phyloP scores from a whole-genome alignment of 176 grass and related monocot genomes.

The Tuctoria greenei region DNA sequence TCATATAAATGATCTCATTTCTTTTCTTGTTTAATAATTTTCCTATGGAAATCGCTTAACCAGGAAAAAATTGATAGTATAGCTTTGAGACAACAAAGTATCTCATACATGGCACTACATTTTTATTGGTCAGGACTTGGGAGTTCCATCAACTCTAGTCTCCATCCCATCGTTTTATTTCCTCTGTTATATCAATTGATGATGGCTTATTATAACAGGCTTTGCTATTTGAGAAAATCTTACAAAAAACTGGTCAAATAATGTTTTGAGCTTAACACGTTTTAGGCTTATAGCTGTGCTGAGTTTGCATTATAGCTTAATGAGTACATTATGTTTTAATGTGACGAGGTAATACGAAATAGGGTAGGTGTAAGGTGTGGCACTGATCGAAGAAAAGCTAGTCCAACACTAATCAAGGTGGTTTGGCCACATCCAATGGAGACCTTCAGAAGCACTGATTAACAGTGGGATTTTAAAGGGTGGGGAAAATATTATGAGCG shows the following conservation, averaged over 20 bases:
- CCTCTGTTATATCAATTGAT: background rate
- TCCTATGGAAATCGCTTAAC: background rate
- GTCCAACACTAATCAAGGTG: too few relatives aligned
- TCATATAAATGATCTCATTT: background rate
- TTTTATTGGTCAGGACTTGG: background rate
- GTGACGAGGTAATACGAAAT: too few relatives aligned
- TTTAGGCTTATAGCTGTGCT: background rate
- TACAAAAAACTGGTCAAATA: background rate
- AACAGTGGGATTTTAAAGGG: too few relatives aligned
- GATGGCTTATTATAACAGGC: background rate
- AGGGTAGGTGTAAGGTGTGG: too few relatives aligned
- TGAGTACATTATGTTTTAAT: background rate
- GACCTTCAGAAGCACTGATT: too few relatives aligned
- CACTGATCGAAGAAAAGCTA: too few relatives aligned
- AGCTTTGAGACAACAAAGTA: background rate
- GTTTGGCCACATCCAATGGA: too few relatives aligned
- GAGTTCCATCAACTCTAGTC: background rate
- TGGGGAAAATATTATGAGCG: too few relatives aligned
- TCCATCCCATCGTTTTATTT: background rate
- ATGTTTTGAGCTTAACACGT: background rate
- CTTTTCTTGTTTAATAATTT: background rate
- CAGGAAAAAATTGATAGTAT: slow-evolving; percentile 1
- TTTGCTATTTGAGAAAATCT: background rate
- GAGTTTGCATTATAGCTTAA: background rate
- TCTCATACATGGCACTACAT: background rate